Percentiles rank a stretch among this genome's conserved stretches.
phyloP scores from a whole-genome alignment of 2,329 filamentous ascomycete genomes.

The Monilinia aucupariae region DNA sequence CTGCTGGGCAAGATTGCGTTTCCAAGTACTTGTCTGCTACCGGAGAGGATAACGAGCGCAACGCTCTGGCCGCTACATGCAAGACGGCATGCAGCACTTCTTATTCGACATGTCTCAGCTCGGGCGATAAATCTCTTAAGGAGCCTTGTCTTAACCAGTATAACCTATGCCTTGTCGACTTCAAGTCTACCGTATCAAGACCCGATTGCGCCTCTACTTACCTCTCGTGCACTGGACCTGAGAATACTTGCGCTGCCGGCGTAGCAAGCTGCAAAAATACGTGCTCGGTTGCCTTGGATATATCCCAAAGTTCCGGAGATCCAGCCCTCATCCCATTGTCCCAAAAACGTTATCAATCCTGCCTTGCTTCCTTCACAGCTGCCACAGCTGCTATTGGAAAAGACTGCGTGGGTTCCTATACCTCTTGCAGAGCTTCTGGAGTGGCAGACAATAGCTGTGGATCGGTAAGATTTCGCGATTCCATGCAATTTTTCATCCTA shows the following conservation, averaged over 20 bases:
- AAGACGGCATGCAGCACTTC: constrained; percentile 9
- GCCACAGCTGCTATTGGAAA: constrained; percentile 14
- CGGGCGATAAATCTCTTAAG: constrained; percentile 14
- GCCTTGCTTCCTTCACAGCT: constrained; percentile 11
- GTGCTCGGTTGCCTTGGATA: constrained; percentile 18
- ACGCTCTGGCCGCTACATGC: constrained; percentile 17
- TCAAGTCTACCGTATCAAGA: not conserved
- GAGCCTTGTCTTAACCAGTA: constrained; percentile 17
- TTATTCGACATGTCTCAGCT: constrained; percentile 13
- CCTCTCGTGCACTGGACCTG: not conserved
- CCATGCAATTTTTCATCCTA: not conserved
- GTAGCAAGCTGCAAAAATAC: constrained; percentile 20
- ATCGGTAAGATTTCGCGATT: not conserved
- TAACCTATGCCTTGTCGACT: constrained; percentile 12
- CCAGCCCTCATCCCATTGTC: constrained; percentile 3
- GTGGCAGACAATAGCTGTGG: constrained; percentile 2
- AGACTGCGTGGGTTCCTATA: constrained; percentile 1
- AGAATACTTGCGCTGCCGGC: constrained; percentile 15
- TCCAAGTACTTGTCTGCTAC: constrained; percentile 18
- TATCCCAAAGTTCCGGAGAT: constrained; percentile 18
- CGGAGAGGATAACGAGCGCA: constrained; percentile 15
- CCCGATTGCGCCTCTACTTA: not conserved
- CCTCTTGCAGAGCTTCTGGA: not conserved
- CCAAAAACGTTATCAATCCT: constrained; percentile 16
- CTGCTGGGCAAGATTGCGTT: constrained; percentile 17